Conservation (phyloP, 116 monocot species). For the Papilionanthe hybrid region DNA sequence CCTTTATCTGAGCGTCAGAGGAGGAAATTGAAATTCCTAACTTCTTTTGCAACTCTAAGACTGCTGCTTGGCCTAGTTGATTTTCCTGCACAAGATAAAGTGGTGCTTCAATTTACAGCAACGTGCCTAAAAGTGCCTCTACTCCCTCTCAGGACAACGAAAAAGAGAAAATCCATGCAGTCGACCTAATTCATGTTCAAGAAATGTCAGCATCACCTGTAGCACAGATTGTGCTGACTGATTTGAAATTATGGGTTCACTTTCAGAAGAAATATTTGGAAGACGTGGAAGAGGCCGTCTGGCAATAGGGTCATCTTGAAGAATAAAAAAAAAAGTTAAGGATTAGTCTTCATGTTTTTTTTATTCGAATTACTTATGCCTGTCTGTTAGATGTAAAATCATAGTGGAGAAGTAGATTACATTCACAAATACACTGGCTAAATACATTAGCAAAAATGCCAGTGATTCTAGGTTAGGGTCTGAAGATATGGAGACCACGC, state of each 20-base stretch:
- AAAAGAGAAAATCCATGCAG: neutral
- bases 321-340: neutral
- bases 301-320: slow-evolving; percentile 84
- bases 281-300: slow-evolving; percentile 35
- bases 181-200: neutral
- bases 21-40: slow-evolving; percentile 59
- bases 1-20: slow-evolving; percentile 15
- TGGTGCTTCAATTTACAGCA: neutral
- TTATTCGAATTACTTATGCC: neutral
- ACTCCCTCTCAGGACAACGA: neutral
- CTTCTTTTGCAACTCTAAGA: slow-evolving; percentile 61
- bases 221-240: slow-evolving; percentile 18
- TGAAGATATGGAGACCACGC: neutral
- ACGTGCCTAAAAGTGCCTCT: neutral
- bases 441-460: neutral
- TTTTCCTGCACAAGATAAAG: slow-evolving; percentile 30
- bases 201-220: slow-evolving; percentile 40
- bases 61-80: slow-evolving; percentile 34
- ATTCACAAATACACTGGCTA: slow-evolving; percentile 1
- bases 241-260: slow-evolving; percentile 18
- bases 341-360: neutral
- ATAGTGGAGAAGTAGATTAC: neutral
- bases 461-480: neutral
- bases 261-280: slow-evolving; percentile 28
- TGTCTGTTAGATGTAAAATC: neutral